phyloP scores from a whole-genome alignment of 2,329 filamentous ascomycete species.

The Onygena corvina region DNA sequence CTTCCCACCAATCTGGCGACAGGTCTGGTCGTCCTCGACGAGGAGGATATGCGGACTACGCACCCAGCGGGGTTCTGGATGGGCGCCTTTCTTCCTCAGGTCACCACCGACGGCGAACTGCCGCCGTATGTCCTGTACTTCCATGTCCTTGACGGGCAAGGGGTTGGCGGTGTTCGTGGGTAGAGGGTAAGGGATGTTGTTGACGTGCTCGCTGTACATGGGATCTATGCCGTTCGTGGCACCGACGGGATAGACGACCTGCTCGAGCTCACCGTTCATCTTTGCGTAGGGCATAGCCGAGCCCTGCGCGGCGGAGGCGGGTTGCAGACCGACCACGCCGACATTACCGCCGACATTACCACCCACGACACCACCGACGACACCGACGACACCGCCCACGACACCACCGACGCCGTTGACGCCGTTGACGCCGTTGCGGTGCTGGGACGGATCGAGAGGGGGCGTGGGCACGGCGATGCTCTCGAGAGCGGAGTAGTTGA shows the following conservation, averaged over 20 bases:
- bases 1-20: slow-evolving; percentile 54
- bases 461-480: slow-evolving; percentile 51
- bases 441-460: slow-evolving; percentile 40
- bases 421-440: slow-evolving; percentile 28
- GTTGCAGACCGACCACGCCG: slow-evolving; percentile 20
- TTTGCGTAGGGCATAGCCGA: slow-evolving; percentile 41
- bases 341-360: neutral
- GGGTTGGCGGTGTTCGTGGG: slow-evolving; percentile 36
- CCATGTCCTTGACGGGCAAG: slow-evolving; percentile 41
- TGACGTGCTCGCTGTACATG: slow-evolving; percentile 85
- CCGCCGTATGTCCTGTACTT: slow-evolving; percentile 35
- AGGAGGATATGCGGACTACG: slow-evolving; percentile 68
- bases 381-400: neutral
- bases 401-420: slow-evolving; percentile 17
- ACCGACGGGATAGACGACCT: slow-evolving; percentile 80
- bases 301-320: slow-evolving; percentile 37
- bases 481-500: slow-evolving; percentile 53
- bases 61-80: slow-evolving; percentile 53
- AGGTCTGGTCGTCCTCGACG: slow-evolving; percentile 68
- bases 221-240: slow-evolving; percentile 87
- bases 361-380: neutral
- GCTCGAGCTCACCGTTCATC: slow-evolving; percentile 47
- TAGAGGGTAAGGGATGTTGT: slow-evolving; percentile 80
- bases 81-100: slow-evolving; percentile 48
- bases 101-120: slow-evolving; percentile 32